Base-by-base conservation (phyloP, 2,329 filamentous ascomycete species). In the Beauveria brongniartii region DNA sequence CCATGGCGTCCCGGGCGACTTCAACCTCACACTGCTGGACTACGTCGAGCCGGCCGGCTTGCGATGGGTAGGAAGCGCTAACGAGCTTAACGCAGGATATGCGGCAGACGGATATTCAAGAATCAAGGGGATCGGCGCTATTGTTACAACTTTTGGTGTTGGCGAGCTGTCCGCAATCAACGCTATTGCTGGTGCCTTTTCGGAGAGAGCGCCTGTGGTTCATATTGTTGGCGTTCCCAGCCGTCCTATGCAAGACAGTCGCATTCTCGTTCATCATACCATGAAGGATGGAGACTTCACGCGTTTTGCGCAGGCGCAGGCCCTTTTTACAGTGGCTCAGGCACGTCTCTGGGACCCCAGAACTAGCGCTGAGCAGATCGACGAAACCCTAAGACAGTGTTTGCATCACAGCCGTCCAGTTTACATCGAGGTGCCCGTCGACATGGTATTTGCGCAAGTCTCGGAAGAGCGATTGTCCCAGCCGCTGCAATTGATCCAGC, bases 111-210 rank as follows among this genome's bases (percentile, higher is more conserved):
- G 81, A 2, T 86, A 86, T 64, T 77, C 80, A 3, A 73, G 82
- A 14, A 75, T 82, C 62, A 82, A 82, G 63, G 79, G 79, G 6
- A 70, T 80, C 7, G 71, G 73, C 6, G 76, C 75, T 41, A 67
- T 84, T 8, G 72, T 86, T 37, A 86, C 84, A 1, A 85, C 83
- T 0, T 84, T 84, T 65, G 84, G 83, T 5, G 83, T 86, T 1
- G 84, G 83, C 9, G 78, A 81, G 63, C 70, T 79, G 47, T 84
- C 82, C 3, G 82, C 82, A 6, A 75, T 85, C 67, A 85, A 85
- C 65, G 82, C 79, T 41, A 78, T 84, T 64, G 82, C 81, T 2
- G 83, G 83, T 1, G 80, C 82, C 3, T 85, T 80, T 66, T 77
- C 82, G 10, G 83, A 86, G 69, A 75, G 75, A 34, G 80, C 80